Base-by-base conservation (phyloP, 1,284 basidiomycete genomes). In the Pseudomicrostroma phylloplanum region DNA sequence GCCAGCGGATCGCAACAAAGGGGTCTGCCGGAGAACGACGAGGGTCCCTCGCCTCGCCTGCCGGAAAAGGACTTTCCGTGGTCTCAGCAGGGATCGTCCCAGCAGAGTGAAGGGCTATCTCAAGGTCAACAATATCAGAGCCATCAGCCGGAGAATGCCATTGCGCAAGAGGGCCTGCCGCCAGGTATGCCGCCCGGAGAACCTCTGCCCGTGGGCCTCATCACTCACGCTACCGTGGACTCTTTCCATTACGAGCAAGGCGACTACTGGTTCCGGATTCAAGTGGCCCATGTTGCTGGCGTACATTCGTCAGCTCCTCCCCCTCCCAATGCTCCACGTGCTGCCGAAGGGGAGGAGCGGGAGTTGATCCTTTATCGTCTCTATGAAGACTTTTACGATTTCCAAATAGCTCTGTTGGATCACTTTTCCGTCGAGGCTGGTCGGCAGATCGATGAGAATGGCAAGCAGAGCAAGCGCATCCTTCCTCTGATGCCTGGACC, bases 321-420 rank as follows among this genome's bases (percentile, higher is more conserved):
- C 7, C 51, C 51, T 15, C 68, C 67, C 2, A 65, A 65, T 6
- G 41, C 64, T 4, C 69, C 73, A 26, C 60, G 60, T 15, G 68
- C 72, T 1, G 66, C 67, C 2, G 68, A 67, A 2, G 74, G 74
- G 40, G 72, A 77, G 62, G 68, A 69, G 13, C 89, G 87, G 73
- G 87, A 90, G 30, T 86, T 98, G 59, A 88, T 93, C 67, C 84
- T 98, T 48, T 97, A 96, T 81, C 87, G 96, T 57, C 87, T 91
- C 17, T 99, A 99, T 82, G 90, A 96, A 76, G 93, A 99, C 80
- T 99, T 99, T 80, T 96, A 94, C 82, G 91, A 94, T 73, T 97
- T 97, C 80, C 96, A 99, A 77, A 89, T 96, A 60, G 83, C 86
- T 9, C 85, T 99, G 42, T 85, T 96, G 64, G 86, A 92, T 58